Percentiles rank a stretch among this genome's conserved stretches.
Conservation (phyloP, 331 rosid species). For the Quercus phellos region DNA sequence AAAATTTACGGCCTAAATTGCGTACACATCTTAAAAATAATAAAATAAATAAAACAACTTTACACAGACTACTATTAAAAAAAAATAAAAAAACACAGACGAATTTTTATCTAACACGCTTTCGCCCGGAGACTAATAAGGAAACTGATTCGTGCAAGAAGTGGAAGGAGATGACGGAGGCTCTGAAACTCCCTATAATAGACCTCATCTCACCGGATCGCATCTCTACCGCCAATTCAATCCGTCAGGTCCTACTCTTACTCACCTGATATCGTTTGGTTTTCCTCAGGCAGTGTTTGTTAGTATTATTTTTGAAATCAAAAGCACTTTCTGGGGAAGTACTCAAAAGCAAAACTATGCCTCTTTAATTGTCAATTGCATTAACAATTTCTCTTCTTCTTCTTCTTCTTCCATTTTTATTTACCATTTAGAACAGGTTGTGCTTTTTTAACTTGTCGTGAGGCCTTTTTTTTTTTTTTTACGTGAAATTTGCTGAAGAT, state of each 20-base stretch:
- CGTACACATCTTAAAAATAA: too few species aligned
- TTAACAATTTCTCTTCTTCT: background rate
- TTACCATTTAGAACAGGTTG: too few species aligned
- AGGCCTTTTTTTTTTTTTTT: too few species aligned
- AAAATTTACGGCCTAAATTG: too few species aligned
- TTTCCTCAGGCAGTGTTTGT: background rate
- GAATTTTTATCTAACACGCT: background rate
- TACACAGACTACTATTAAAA: too few species aligned
- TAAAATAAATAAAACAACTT: too few species aligned
- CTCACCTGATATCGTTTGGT: background rate
- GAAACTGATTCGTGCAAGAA: background rate
- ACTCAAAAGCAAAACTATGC: background rate
- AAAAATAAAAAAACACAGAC: too few species aligned
- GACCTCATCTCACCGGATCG: conserved; percentile 64
- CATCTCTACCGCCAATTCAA: conserved; percentile 39
- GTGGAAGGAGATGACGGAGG: conserved; percentile 22
- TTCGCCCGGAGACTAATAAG: background rate
- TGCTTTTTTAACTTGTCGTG: too few species aligned
- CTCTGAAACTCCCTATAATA: conserved; percentile 54
- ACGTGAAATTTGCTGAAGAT: too few species aligned
- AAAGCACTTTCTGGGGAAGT: background rate
- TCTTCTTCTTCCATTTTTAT: background rate
- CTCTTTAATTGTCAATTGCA: background rate
- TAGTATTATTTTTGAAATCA: background rate
- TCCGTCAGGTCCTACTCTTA: conserved; percentile 47